Evolutionary conservation across 371 early-diverging fungal species (phyloP).

Genomic region (Mortierella polycephala): DNA sequence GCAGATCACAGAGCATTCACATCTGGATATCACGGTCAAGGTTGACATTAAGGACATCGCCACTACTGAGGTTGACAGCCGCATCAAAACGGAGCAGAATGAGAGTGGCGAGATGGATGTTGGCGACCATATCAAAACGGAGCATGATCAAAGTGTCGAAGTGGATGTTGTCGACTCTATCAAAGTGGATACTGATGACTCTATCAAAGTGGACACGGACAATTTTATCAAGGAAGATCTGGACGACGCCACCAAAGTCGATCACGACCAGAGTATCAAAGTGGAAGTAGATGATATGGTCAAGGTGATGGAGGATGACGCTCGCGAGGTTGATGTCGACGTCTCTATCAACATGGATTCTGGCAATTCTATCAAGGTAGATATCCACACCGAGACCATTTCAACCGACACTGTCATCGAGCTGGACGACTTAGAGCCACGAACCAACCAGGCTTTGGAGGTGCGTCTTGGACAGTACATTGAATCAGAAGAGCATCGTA

Average conservation of each 20-base stretch:
- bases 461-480: too few relatives aligned
- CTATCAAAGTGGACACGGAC: not conserved
- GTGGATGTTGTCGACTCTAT: not conserved
- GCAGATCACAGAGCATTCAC: too few relatives aligned
- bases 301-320: not conserved
- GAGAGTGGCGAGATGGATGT: constrained; percentile 16
- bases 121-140: not conserved
- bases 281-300: not conserved
- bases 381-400: not conserved
- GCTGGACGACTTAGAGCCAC: too few relatives aligned
- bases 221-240: too few relatives aligned
- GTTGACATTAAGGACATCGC: too few relatives aligned
- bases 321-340: not conserved
- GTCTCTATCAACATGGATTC: not conserved
- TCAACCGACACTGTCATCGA: not conserved
- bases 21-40: too few relatives aligned
- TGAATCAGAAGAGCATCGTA: too few relatives aligned
- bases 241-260: constrained; percentile 18
- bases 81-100: constrained; percentile 2
- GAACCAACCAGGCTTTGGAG: too few relatives aligned
- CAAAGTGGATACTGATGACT: not conserved
- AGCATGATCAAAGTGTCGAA: not conserved
- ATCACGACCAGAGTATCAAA: not conserved
- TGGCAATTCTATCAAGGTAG: constrained; percentile 13
- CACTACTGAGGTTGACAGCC: too few relatives aligned